phyloP scores from a whole-genome alignment of 106 monocot genomes.

The Alisma plantagoaquatica region DNA sequence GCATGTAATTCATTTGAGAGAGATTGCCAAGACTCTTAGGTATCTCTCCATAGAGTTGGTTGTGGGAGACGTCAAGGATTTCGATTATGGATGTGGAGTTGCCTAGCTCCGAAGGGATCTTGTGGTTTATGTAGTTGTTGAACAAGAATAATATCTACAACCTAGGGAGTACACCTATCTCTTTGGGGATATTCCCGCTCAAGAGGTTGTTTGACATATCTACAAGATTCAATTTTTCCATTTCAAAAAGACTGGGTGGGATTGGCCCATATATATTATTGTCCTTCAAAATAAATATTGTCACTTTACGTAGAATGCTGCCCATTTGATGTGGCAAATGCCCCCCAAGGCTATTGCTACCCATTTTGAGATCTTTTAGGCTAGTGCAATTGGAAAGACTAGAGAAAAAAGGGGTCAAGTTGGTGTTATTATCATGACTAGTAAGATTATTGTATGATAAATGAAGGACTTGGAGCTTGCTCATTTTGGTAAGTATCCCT shows the following conservation, averaged over 20 bases:
- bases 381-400: slow-evolving; percentile 44
- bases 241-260: no score
- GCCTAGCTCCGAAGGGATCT: slow-evolving; percentile 54
- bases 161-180: slow-evolving; percentile 61
- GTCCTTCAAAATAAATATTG: slow-evolving; percentile 50
- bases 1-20: slow-evolving; percentile 38
- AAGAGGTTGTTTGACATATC: neutral
- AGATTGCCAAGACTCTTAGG: slow-evolving; percentile 46
- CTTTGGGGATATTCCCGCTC: neutral
- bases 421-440: slow-evolving; percentile 16
- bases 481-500: slow-evolving; percentile 34
- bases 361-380: slow-evolving; percentile 57
- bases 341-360: slow-evolving; percentile 42
- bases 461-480: slow-evolving; percentile 30
- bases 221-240: no score
- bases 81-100: slow-evolving; percentile 53
- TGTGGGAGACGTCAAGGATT: slow-evolving; percentile 55
- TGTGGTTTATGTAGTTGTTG: slow-evolving; percentile 59
- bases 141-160: slow-evolving; percentile 66
- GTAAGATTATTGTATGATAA: slow-evolving; percentile 57
- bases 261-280: slow-evolving; percentile 53
- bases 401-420: slow-evolving; percentile 41
- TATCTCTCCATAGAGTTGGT: slow-evolving; percentile 45
- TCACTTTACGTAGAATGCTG: slow-evolving; percentile 27
- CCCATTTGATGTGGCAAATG: slow-evolving; percentile 36